Conservation (phyloP, 129 eudicot species). For the Artemisia tridentata region DNA sequence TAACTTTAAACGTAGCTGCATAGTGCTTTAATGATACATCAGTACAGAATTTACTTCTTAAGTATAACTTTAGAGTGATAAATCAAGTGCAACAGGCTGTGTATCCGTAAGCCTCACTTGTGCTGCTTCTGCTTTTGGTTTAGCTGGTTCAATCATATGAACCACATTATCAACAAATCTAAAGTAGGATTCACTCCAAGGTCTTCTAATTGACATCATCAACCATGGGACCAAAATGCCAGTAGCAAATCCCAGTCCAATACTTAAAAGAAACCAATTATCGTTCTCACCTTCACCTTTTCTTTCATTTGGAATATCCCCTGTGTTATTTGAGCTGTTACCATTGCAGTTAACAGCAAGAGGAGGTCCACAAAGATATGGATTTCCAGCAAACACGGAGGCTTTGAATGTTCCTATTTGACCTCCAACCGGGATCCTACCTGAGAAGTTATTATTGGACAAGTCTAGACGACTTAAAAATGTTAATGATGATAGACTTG, state of each 20-base stretch:
- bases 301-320: not conserved
- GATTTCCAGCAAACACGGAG: constrained; percentile 37
- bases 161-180: constrained; percentile 37
- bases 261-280: constrained; percentile 39
- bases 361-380: constrained; percentile 53
- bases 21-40: no score
- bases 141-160: not conserved
- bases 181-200: constrained; percentile 49
- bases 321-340: constrained; percentile 11
- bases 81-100: no score
- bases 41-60: no score
- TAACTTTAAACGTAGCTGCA: no score
- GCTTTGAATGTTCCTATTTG: constrained; percentile 41
- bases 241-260: constrained; percentile 47
- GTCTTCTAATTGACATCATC: constrained; percentile 26
- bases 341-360: constrained; percentile 29
- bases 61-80: no score
- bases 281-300: constrained; percentile 12
- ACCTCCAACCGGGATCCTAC: constrained; percentile 37
- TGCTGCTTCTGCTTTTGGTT: no score
- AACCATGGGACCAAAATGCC: constrained; percentile 41
- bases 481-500: constrained; percentile 33
- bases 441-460: constrained; percentile 44
- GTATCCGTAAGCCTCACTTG: no score
- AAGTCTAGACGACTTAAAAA: constrained; percentile 36